Percentiles rank a stretch among this genome's conserved stretches.
These are phyloP conservation scores for Moesziomyces parantarcticus DNA, from an alignment of 1,284 basidiomycete species.

Conservation along the genomic window DNA sequence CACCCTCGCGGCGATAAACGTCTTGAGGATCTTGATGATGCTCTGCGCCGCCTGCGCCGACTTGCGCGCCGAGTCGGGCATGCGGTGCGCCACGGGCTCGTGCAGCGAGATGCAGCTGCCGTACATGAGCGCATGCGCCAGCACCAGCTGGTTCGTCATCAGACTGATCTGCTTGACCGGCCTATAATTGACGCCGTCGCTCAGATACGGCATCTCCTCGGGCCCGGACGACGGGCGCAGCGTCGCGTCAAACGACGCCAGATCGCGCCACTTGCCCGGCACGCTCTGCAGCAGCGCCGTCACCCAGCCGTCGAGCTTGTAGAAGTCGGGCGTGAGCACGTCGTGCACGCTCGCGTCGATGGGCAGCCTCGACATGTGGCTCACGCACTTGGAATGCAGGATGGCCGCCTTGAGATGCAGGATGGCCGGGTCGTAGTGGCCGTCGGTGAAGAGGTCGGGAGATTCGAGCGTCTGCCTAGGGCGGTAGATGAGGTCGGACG, in stretches of 20 bases:
- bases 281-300: slow-evolving; percentile 37
- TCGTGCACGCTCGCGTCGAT: slow-evolving; percentile 32
- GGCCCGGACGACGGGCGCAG: slow-evolving; percentile 13
- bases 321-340: slow-evolving; percentile 41
- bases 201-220: slow-evolving; percentile 37
- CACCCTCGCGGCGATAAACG: slow-evolving; percentile 38
- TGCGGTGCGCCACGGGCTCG: slow-evolving; percentile 45
- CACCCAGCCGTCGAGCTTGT: slow-evolving; percentile 34
- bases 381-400: slow-evolving; percentile 42
- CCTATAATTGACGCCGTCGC: slow-evolving; percentile 46
- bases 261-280: slow-evolving; percentile 39
- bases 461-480: slow-evolving; percentile 49
- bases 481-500: slow-evolving; percentile 30
- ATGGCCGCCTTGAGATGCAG: slow-evolving; percentile 52
- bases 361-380: slow-evolving; percentile 45
- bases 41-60: slow-evolving; percentile 35
- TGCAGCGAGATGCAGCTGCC: slow-evolving; percentile 47
- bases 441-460: slow-evolving; percentile 43
- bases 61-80: slow-evolving; percentile 40
- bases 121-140: slow-evolving; percentile 43
- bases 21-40: slow-evolving; percentile 50
- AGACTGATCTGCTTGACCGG: slow-evolving; percentile 38
- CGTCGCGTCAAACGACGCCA: slow-evolving; percentile 27
- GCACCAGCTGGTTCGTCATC: slow-evolving; percentile 48
- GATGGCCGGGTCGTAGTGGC: slow-evolving; percentile 44